phyloP scores from a whole-genome alignment of 768 basidiomycete species.

The Cystofilobasidium ferigula region DNA sequence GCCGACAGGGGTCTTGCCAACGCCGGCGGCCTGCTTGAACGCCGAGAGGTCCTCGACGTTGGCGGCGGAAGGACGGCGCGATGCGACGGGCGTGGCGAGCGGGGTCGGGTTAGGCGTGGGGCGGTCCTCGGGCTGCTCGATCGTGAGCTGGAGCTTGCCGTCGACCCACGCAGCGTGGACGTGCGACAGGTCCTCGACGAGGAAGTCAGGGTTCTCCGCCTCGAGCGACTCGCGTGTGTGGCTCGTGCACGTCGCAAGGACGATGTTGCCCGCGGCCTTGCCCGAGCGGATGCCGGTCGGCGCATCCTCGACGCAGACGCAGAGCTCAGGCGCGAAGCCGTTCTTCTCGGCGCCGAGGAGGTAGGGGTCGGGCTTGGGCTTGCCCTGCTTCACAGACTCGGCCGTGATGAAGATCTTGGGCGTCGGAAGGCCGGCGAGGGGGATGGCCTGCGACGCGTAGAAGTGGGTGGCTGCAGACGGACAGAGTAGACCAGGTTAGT shows the following conservation, averaged over 20 bases:
- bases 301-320: constrained; percentile 49
- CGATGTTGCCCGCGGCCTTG: constrained; percentile 59
- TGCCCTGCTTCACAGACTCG: constrained; percentile 61
- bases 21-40: constrained; percentile 28
- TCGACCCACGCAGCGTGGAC: constrained; percentile 36
- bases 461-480: constrained; percentile 62
- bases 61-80: constrained; percentile 32
- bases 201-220: constrained; percentile 39
- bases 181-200: constrained; percentile 38
- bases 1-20: constrained; percentile 2
- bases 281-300: constrained; percentile 69
- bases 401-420: constrained; percentile 58
- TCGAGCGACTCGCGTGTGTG: constrained; percentile 46
- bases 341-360: constrained; percentile 59
- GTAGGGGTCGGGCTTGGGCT: constrained; percentile 84
- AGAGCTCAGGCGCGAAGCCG: constrained; percentile 49
- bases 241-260: constrained; percentile 75
- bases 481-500: no score
- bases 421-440: constrained; percentile 52
- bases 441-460: constrained; percentile 58
- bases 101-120: constrained; percentile 37
- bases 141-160: constrained; percentile 33
- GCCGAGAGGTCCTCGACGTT: constrained; percentile 30
- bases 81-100: constrained; percentile 36
- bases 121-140: constrained; percentile 37